phyloP scores from a whole-genome alignment of 2,329 filamentous ascomycete species.

The Dichotomopilus funicola region DNA sequence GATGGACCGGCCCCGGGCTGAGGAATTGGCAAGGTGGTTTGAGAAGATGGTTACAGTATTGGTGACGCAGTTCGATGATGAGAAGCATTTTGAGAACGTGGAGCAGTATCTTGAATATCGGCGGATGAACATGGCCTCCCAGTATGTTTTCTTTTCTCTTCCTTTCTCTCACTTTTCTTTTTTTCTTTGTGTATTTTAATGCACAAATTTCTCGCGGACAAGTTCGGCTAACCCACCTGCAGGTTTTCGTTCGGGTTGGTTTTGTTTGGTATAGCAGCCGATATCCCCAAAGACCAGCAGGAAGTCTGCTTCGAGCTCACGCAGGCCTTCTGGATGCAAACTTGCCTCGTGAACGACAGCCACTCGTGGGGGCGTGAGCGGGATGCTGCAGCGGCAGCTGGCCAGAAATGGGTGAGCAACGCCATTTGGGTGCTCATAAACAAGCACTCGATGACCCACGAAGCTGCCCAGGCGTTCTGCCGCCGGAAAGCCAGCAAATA shows the following conservation, averaged over 20 bases:
- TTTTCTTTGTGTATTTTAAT: background rate
- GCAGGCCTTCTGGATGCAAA: conserved; percentile 4
- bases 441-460: conserved; percentile 1
- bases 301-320: conserved; percentile 5
- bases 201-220: background rate
- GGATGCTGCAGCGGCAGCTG: background rate
- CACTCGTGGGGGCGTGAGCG: conserved; percentile 10
- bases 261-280: conserved; percentile 3
- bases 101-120: conserved; percentile 8
- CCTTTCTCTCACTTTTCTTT: background rate
- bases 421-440: conserved; percentile 11
- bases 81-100: background rate
- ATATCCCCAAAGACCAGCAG: conserved; percentile 7
- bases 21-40: background rate
- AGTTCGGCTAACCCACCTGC: background rate
- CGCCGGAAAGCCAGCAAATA: background rate
- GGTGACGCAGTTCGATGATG: background rate
- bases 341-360: conserved; percentile 8
- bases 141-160: background rate
- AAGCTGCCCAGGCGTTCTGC: conserved; percentile 7
- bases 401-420: background rate
- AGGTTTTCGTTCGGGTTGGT: background rate
- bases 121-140: background rate
- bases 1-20: too few relatives aligned
- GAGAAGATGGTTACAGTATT: background rate